Conservation (phyloP, 306 rosid species). For the Geum urbanum region DNA sequence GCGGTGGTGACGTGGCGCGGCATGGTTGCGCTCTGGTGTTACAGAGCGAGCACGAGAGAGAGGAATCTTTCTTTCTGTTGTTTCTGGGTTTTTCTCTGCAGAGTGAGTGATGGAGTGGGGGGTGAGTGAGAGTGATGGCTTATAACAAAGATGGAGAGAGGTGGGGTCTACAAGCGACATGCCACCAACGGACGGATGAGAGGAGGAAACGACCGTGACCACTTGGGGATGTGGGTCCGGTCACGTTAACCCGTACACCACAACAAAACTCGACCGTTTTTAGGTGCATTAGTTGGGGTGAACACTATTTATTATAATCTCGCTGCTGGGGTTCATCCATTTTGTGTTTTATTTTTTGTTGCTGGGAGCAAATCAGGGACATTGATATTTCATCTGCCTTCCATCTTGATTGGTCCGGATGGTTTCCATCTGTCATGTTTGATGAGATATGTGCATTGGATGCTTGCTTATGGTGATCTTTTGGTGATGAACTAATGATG, state of each 20-base stretch:
- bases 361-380: neutral
- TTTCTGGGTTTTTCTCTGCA: neutral
- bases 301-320: neutral
- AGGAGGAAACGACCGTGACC: neutral
- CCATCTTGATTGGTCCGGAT: neutral
- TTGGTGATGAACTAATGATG: neutral
- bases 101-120: neutral
- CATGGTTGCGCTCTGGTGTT: conserved; percentile 6
- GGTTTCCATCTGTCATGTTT: neutral
- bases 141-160: neutral
- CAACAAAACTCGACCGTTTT: conserved; percentile 16
- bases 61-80: neutral
- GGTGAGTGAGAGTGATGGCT: neutral
- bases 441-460: neutral
- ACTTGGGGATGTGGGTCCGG: neutral
- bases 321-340: neutral
- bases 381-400: neutral
- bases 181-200: neutral
- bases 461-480: neutral
- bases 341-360: neutral
- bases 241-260: neutral
- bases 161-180: neutral
- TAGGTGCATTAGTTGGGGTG: neutral
- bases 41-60: neutral
- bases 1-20: neutral